Base-by-base conservation (phyloP, 495 filamentous ascomycete species). In the Hypoxylon crocopeplum region DNA sequence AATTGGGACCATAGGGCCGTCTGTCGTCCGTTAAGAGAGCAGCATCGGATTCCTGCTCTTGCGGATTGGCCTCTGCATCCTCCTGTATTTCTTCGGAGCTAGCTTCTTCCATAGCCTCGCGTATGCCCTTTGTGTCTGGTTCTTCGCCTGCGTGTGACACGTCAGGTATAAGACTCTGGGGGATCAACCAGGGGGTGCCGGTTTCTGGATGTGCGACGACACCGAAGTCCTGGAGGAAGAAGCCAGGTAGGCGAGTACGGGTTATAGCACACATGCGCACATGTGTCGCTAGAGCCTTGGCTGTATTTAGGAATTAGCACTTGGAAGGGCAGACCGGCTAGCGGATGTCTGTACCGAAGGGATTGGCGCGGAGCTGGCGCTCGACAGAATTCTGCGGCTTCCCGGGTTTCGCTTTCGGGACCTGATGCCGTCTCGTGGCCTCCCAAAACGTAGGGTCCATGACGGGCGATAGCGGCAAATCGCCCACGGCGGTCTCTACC, bases 231-330 rank as follows among this genome's bases (percentile, higher is more conserved):
- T 86, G 81, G 10, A 92, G 73, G 48, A 96, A 84, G 50, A 75
- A 82, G 3, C 57, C 74, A 0, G 92, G 92, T 1, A 93, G 62
- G 2, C 79, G 64, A 1, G 68, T 62, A 0, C 65, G 67, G 6
- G 89, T 88, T n/a, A 84, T 32, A 2, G 70, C 27, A 69, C 90
- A 95, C 56, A 70, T 66, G 24, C 92, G 84, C 12, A 84, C 32
- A 0, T 86, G 85, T 0, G 83, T 84, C 12, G 87, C 88, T 5
- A 97, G 81, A 8, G 87, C 85, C 15, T 77, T 75, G 13, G 83
- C 79, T 80, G 59, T 72, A 47, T 66, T 15, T 10, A 34, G 51
- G 27, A 25, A 64, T 73, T 20, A 56, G 75, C 73, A 59, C 53
- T 59, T 32, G 62, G 58, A 24, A 56, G 56, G 41, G 20, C 59